Percentiles rank a stretch among this genome's conserved stretches.
These are phyloP conservation scores for Gastrolobium bilobum DNA, from an alignment of 306 rosid species.

Conservation along the genomic window DNA sequence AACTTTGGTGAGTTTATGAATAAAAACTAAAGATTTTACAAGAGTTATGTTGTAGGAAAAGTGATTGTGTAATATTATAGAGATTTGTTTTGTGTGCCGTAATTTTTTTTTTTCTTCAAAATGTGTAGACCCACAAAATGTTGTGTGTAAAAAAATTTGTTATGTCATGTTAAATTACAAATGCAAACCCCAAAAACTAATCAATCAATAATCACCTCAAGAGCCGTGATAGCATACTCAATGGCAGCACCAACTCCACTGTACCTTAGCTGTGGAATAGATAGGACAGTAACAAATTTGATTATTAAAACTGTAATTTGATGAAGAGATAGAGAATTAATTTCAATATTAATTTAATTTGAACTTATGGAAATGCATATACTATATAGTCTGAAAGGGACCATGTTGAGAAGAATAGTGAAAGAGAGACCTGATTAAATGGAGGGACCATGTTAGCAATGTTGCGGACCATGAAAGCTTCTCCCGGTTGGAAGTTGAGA, in stretches of 20 bases:
- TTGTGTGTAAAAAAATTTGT: too few relatives aligned
- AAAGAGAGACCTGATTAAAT: conserved; percentile 61
- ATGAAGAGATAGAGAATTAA: not conserved
- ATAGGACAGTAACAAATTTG: not conserved
- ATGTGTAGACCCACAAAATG: too few relatives aligned
- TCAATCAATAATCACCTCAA: conserved; percentile 46
- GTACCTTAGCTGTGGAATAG: conserved; percentile 57
- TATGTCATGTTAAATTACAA: too few relatives aligned
- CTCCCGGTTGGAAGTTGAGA: conserved; percentile 72
- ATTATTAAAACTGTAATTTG: not conserved
- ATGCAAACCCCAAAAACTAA: too few relatives aligned
- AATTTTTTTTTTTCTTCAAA: too few relatives aligned
- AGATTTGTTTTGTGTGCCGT: too few relatives aligned
- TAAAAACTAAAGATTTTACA: not conserved
- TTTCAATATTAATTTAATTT: not conserved
- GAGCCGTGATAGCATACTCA: conserved; percentile 67
- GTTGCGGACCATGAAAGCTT: conserved; percentile 74
- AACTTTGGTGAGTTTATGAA: not conserved
- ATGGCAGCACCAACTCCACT: conserved; percentile 69
- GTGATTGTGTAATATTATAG: too few relatives aligned
- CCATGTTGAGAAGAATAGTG: not conserved
- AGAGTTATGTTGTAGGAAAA: too few relatives aligned
- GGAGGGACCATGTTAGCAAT: conserved; percentile 77
- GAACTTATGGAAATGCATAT: not conserved
- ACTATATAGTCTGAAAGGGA: not conserved